phyloP scores from a whole-genome alignment of 2,329 filamentous ascomycete genomes.

The Colletotrichum sp. region DNA sequence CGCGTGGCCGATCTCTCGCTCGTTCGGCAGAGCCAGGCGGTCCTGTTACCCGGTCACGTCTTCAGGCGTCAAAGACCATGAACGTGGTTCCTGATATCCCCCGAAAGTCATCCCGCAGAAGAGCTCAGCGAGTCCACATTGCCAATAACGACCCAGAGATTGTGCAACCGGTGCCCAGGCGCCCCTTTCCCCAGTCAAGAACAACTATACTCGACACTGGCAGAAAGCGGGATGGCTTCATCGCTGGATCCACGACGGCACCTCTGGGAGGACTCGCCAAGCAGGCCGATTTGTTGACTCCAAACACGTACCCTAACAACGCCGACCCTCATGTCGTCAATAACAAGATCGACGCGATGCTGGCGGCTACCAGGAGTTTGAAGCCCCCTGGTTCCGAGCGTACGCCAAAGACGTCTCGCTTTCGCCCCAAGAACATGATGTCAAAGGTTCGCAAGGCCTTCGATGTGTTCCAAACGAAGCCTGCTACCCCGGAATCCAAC shows the following conservation, averaged over 20 bases:
- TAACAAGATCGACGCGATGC: constrained; percentile 39
- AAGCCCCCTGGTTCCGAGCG: constrained; percentile 30
- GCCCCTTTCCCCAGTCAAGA: constrained; percentile 2
- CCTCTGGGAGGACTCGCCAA: background rate
- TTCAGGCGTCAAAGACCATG: background rate
- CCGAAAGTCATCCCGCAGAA: constrained; percentile 16
- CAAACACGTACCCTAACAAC: too few relatives aligned
- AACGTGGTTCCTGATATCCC: constrained; percentile 3
- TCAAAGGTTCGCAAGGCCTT: constrained; percentile 38
- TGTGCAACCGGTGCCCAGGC: background rate
- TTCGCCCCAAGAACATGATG: constrained; percentile 34
- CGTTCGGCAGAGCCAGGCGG: background rate
- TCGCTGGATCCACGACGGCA: constrained; percentile 9
- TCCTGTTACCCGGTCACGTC: background rate
- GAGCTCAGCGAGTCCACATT: background rate
- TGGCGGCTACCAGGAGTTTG: constrained; percentile 37
- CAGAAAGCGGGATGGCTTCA: background rate
- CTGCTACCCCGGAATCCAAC: constrained; percentile 20
- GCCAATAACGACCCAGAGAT: background rate
- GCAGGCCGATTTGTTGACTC: background rate
- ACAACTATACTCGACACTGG: constrained; percentile 5
- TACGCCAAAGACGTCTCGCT: constrained; percentile 29
- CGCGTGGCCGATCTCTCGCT: background rate
- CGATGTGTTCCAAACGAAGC: constrained; percentile 34
- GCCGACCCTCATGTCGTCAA: constrained; percentile 30